These are phyloP conservation scores for Ophiostoma fasciatum DNA, from an alignment of 2,329 filamentous ascomycete species.

Conservation along the genomic window DNA sequence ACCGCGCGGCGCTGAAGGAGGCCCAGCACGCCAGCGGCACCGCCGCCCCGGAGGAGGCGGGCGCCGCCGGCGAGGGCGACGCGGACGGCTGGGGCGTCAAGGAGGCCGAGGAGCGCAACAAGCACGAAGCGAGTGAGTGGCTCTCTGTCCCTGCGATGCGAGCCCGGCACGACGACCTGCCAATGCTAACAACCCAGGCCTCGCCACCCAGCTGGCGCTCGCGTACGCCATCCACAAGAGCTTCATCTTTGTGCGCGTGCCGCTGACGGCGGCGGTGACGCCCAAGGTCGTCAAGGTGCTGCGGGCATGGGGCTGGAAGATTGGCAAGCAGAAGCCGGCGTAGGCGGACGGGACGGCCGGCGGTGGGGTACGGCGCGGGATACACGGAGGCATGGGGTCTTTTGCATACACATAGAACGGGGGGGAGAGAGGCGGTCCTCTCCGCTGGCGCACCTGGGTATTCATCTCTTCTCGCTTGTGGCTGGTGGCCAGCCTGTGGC, in stretches of 20 bases:
- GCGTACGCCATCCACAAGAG: slow-evolving; percentile 97
- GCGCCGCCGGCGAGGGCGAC: slow-evolving; percentile 25
- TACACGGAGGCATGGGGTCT: no score
- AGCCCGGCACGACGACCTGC: no score
- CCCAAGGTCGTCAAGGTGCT: slow-evolving; percentile 89
- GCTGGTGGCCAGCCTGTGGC: no score
- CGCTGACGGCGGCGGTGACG: slow-evolving; percentile 75
- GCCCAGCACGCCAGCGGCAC: slow-evolving; percentile 29
- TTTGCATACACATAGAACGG: no score
- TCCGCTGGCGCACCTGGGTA: no score
- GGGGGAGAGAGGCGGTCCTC: no score
- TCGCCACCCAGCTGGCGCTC: slow-evolving; percentile 72
- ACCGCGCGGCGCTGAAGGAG: slow-evolving; percentile 31
- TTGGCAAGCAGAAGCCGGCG: slow-evolving; percentile 50
- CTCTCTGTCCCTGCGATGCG: no score
- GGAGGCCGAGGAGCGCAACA: slow-evolving; percentile 45
- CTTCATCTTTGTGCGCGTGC: slow-evolving; percentile 92
- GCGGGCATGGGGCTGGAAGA: slow-evolving; percentile 83
- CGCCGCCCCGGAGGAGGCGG: slow-evolving; percentile 24
- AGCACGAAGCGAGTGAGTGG: slow-evolving; percentile 59
- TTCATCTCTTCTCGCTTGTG: no score
- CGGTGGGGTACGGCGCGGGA: no score
- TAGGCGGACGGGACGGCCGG: no score
- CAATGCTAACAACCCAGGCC: no score
- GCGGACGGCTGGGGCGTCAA: slow-evolving; percentile 46